phyloP scores from a whole-genome alignment of 2,329 filamentous ascomycete species.

The Apiospora kogelbergensis region DNA sequence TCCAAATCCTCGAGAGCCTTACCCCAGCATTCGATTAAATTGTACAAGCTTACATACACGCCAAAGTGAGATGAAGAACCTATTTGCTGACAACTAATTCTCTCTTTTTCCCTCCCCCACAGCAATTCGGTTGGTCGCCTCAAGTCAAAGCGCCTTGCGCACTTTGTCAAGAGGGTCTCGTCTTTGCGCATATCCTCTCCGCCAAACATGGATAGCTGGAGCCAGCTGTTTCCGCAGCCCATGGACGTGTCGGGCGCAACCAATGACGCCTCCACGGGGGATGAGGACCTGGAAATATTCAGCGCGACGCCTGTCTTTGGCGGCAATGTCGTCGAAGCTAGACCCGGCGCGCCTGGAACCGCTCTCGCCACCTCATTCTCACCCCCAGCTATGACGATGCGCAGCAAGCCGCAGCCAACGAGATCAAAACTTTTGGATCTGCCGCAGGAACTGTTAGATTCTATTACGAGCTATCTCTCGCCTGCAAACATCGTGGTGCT shows the following conservation, averaged over 20 bases:
- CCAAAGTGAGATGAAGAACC: background rate
- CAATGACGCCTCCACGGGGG: background rate
- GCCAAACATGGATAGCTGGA: background rate
- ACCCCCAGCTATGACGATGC: background rate
- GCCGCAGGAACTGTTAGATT: conserved; percentile 26
- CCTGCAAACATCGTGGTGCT: conserved; percentile 20
- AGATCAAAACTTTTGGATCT: conserved; percentile 19
- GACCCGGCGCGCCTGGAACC: background rate
- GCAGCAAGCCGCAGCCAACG: background rate
- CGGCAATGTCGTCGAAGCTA: background rate
- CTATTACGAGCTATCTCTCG: conserved; percentile 22
- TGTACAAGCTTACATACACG: background rate
- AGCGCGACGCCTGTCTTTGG: background rate
- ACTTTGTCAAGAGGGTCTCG: conserved; percentile 3
- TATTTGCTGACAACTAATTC: background rate
- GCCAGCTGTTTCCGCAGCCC: background rate
- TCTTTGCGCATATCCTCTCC: background rate
- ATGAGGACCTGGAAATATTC: background rate
- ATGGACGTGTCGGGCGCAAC: background rate
- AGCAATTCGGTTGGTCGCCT: background rate
- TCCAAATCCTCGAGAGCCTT: background rate
- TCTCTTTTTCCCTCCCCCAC: background rate
- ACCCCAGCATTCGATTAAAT: conserved; percentile 1
- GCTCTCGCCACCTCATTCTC: background rate
- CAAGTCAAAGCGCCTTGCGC: conserved; percentile 3